phyloP scores from a whole-genome alignment of 116 monocot genomes.

The Zostera marina region DNA sequence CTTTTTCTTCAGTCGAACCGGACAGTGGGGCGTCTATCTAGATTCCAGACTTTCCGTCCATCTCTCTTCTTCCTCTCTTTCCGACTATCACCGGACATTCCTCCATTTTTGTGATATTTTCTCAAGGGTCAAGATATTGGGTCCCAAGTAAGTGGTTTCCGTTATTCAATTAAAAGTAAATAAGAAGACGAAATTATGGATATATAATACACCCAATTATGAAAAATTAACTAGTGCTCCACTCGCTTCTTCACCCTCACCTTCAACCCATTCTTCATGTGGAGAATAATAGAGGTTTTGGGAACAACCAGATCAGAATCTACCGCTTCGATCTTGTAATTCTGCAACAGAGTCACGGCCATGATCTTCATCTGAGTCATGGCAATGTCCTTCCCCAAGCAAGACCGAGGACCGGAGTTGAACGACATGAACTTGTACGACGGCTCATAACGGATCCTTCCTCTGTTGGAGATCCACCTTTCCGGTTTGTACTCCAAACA shows the following conservation, averaged over 20 bases:
- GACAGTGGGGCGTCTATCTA: too few species aligned
- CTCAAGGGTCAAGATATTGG: too few species aligned
- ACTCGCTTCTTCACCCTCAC: conserved; percentile 17
- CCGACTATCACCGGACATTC: too few species aligned
- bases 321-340: conserved; percentile 10
- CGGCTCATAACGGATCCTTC: conserved; percentile 21
- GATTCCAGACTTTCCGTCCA: too few species aligned
- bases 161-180: too few species aligned
- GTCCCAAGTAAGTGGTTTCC: too few species aligned
- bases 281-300: conserved; percentile 19
- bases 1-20: too few species aligned
- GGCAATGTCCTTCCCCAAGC: conserved; percentile 23
- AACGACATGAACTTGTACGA: conserved; percentile 32
- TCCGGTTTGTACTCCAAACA: conserved; percentile 22
- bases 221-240: too few species aligned
- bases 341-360: conserved; percentile 13
- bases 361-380: conserved; percentile 24
- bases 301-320: conserved; percentile 7
- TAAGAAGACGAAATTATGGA: too few species aligned
- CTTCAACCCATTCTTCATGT: conserved; percentile 33
- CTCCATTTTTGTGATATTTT: too few species aligned
- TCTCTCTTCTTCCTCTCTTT: too few species aligned
- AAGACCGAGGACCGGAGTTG: conserved; percentile 25
- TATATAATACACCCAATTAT: too few species aligned
- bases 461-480: conserved; percentile 23